Evolutionary conservation across 2,329 filamentous ascomycete genomes (phyloP).

Genomic region (Cladophialophora chaetospira): DNA sequence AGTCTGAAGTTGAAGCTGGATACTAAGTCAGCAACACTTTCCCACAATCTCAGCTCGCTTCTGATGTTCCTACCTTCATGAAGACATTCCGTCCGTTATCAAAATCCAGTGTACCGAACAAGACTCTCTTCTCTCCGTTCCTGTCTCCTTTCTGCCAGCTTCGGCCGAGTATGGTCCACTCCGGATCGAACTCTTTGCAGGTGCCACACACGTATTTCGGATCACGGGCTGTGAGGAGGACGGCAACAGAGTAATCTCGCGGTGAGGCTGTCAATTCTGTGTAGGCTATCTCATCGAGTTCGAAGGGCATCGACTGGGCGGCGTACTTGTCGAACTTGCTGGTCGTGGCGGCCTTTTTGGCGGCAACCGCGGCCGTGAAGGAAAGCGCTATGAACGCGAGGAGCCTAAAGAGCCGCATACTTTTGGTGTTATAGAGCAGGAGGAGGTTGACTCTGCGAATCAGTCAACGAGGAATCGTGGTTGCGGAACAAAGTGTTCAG

Average conservation of each 20-base stretch:
- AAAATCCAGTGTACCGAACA: slow-evolving; percentile 89
- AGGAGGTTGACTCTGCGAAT: neutral
- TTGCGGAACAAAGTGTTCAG: slow-evolving; percentile 9
- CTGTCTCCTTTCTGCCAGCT: slow-evolving; percentile 88
- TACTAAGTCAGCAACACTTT: neutral
- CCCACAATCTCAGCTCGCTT: neutral
- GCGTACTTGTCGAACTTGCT: slow-evolving; percentile 74
- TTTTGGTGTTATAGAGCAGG: slow-evolving; percentile 39
- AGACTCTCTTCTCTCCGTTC: slow-evolving; percentile 67
- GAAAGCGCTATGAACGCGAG: slow-evolving; percentile 66
- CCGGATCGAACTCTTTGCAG: slow-evolving; percentile 88
- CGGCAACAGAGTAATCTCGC: slow-evolving; percentile 78
- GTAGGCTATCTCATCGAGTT: slow-evolving; percentile 77
- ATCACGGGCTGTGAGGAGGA: slow-evolving; percentile 86
- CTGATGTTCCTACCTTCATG: slow-evolving; percentile 64
- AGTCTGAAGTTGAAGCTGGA: slow-evolving; percentile 86
- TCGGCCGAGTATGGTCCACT: slow-evolving; percentile 84
- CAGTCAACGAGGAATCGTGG: neutral
- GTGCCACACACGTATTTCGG: slow-evolving; percentile 79
- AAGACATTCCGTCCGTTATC: slow-evolving; percentile 80
- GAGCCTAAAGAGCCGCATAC: slow-evolving; percentile 71
- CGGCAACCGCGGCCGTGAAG: slow-evolving; percentile 60
- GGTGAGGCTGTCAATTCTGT: slow-evolving; percentile 72
- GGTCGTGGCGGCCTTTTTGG: slow-evolving; percentile 59
- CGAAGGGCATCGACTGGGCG: slow-evolving; percentile 68